A percentile compares a stretch with the other conserved stretches of the same genome.
Evolutionary conservation across 768 basidiomycete genomes (phyloP).

Genomic region (Paxillus ammoniavirescens): DNA sequence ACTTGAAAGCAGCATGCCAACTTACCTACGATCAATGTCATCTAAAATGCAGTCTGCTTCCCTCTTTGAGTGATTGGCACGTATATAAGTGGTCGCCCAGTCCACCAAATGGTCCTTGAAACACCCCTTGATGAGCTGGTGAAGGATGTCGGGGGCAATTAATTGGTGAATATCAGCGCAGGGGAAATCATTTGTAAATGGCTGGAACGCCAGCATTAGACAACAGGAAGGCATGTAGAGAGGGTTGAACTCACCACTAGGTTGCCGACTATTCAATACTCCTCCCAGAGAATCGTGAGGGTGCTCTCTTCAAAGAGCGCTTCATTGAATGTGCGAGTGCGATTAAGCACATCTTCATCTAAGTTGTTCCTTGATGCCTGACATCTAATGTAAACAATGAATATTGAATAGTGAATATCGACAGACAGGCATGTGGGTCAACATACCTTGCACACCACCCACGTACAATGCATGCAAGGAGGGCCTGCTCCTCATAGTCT

Average conservation of each 20-base stretch:
- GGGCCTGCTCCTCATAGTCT: conserved; percentile 39
- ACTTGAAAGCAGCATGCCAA: background rate
- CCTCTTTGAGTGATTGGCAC: background rate
- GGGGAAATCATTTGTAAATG: conserved; percentile 32
- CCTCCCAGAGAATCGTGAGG: conserved; percentile 15
- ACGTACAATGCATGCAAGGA: conserved; percentile 32
- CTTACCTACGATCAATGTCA: conserved; percentile 31
- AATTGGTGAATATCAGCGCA: conserved; percentile 32
- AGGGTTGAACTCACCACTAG: conserved; percentile 2
- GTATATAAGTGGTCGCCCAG: conserved; percentile 29
- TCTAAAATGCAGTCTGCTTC: conserved; percentile 18
- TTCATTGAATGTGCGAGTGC: conserved; percentile 20
- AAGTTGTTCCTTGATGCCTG: conserved; percentile 19
- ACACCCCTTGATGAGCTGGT: conserved; percentile 32
- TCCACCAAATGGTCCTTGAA: conserved; percentile 36
- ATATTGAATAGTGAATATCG: background rate
- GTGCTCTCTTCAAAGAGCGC: conserved; percentile 8
- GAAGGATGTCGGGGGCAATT: conserved; percentile 27
- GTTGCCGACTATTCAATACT: conserved; percentile 3
- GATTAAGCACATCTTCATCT: conserved; percentile 15
- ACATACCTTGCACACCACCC: conserved; percentile 36
- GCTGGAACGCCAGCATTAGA: conserved; percentile 13
- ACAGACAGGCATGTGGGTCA: background rate
- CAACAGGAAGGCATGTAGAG: background rate
- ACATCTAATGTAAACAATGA: conserved; percentile 19